Evolutionary conservation across 768 basidiomycete species (phyloP).

Genomic region (Exidia glandulosa): DNA sequence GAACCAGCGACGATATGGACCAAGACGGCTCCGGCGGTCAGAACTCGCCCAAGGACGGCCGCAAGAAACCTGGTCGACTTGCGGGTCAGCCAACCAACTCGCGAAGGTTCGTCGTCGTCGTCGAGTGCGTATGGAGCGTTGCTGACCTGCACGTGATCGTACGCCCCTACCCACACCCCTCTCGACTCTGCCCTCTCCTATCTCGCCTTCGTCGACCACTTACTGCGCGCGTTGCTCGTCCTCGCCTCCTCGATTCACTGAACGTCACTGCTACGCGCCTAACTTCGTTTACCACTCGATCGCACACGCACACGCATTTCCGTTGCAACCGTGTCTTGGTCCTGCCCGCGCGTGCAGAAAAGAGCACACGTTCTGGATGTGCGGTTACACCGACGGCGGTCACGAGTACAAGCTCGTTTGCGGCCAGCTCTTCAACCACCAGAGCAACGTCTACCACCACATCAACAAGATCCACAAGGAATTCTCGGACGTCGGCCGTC

Average conservation of each 20-base stretch:
- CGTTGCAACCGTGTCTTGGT: too few relatives aligned
- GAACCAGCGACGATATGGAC: not conserved
- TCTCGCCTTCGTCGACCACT: too few relatives aligned
- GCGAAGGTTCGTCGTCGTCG: too few relatives aligned
- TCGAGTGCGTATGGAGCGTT: too few relatives aligned
- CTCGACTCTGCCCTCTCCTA: too few relatives aligned
- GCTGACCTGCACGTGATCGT: too few relatives aligned
- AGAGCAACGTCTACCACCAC: not conserved
- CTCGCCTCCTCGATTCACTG: too few relatives aligned
- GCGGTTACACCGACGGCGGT: not conserved
- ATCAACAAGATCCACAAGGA: not conserved
- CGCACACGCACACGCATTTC: too few relatives aligned
- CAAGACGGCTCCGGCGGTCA: not conserved
- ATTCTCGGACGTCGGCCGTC: not conserved
- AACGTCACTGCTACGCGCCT: not conserved
- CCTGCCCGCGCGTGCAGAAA: not conserved
- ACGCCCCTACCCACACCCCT: not conserved
- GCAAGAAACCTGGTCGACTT: not conserved
- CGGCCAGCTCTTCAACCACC: not conserved
- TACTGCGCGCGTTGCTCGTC: too few relatives aligned
- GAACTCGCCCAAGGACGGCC: not conserved
- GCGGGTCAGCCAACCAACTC: too few relatives aligned
- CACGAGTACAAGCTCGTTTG: not conserved
- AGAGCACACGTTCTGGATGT: not conserved
- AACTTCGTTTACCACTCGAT: not conserved